Evolutionary conservation across 192 early-diverging fungal species (phyloP).

Genomic region (Entomortierella chlamydospora): DNA sequence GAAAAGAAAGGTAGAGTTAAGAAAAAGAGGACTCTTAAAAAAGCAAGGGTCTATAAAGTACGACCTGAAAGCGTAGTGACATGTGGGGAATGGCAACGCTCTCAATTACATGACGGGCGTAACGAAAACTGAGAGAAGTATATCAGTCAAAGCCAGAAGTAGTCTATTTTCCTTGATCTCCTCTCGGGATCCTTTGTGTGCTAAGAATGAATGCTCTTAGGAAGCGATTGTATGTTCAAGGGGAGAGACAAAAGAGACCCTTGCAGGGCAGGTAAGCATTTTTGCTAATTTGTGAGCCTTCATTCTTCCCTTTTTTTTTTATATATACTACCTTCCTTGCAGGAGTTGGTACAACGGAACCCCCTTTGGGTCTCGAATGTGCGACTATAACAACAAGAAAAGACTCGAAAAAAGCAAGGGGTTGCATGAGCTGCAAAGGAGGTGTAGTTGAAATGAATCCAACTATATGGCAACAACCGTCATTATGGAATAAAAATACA

Average conservation of each 20-base stretch:
- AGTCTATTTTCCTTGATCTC: neutral
- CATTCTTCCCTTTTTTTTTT: neutral
- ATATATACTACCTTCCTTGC: neutral
- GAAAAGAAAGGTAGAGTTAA: neutral
- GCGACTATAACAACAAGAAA: no score
- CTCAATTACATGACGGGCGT: neutral
- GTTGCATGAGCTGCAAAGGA: neutral
- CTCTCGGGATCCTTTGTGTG: neutral
- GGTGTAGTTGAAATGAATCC: neutral
- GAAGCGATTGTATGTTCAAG: neutral
- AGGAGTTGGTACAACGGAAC: neutral
- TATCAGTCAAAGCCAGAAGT: neutral
- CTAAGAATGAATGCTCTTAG: neutral
- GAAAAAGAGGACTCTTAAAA: conserved; percentile 1
- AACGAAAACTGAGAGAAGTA: neutral
- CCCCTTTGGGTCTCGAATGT: neutral
- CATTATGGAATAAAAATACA: neutral
- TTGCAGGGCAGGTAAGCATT: conserved; percentile 29
- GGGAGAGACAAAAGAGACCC: conserved; percentile 26
- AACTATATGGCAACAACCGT: neutral
- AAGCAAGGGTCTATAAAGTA: neutral
- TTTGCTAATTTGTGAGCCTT: no score
- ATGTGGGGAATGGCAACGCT: neutral
- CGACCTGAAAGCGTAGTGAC: neutral
- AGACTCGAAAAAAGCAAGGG: neutral